A percentile compares a stretch with the other conserved stretches of the same genome.
Conservation (phyloP, 495 filamentous ascomycete genomes). For the Tuber melanosporum region DNA sequence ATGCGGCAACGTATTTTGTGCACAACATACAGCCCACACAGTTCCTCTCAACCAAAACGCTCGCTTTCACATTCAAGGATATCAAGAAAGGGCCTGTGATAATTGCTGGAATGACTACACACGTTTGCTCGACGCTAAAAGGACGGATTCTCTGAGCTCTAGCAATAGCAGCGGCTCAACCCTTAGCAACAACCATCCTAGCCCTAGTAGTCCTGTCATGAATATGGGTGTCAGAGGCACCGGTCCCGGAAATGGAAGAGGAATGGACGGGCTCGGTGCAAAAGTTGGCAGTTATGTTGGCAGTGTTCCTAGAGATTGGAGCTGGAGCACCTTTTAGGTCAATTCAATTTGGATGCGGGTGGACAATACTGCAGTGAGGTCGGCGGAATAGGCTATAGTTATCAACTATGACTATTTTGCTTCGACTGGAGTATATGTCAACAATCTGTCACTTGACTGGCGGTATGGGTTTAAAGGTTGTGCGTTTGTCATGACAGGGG, state of each 20-base stretch:
- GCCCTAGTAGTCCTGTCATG: conserved; percentile 36
- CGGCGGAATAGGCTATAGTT: not conserved
- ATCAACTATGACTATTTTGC: not conserved
- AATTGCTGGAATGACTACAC: conserved; percentile 55
- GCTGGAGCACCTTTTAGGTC: conserved; percentile 64
- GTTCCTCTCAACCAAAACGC: conserved; percentile 61
- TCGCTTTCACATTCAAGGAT: conserved; percentile 59
- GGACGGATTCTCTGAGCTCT: conserved; percentile 41
- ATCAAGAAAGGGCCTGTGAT: conserved; percentile 54
- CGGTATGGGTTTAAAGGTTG: not conserved
- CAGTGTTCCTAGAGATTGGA: conserved; percentile 62
- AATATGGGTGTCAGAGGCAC: conserved; percentile 30
- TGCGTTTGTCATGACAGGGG: not conserved
- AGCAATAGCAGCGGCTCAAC: conserved; percentile 40
- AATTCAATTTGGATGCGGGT: not conserved
- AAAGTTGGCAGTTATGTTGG: conserved; percentile 46
- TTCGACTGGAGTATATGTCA: not conserved
- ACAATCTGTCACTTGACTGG: not conserved
- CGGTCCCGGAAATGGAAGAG: conserved; percentile 30
- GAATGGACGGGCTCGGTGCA: conserved; percentile 30
- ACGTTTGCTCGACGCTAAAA: conserved; percentile 32
- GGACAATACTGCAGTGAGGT: not conserved
- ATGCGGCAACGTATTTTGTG: conserved; percentile 67
- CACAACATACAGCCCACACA: conserved; percentile 52
- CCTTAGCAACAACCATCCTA: conserved; percentile 24